Evolutionary conservation across 164 flowering plant genomes (phyloP), one percentile per base, ranked within the genome.

Genomic region (Magnolia sinica): DNA sequence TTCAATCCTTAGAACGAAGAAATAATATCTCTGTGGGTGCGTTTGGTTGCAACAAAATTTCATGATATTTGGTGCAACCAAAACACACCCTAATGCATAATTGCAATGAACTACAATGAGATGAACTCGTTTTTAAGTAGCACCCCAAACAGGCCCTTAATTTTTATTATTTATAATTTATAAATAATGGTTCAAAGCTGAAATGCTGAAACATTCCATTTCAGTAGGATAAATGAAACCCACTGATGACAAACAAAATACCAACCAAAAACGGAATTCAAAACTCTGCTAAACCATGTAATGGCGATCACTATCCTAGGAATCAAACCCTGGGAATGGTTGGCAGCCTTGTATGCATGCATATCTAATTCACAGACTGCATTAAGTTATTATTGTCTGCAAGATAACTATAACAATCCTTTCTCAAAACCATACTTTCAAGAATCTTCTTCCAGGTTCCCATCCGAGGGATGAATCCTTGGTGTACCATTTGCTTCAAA

Each of bases 381-480:
- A 55, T 55, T 55, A 55, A 55, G 61, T 55, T 55, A 55, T 16
- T 55, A 16, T 55, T 4, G 3, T 55, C 13, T 55, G 18, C 61
- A 55, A 11, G 61, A 55, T 29, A 37, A 9, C 9, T 29, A 29
- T 45, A 68, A 68, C 50, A 75, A 67, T 75, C 37, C 24, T 65
- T 75, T 71, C 61, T 72, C 10, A 74, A 66, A 58, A 84, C 65
- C 76, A 87, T 76, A 55, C 79, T 73, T 31, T 75, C 37, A 65
- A 94, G 59, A 70, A 90, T 81, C 76, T 69, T 83, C 79, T 76
- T 86, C 98, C 98, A 95, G 85, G 84, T 87, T 55, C 94, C 94
- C 90, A 85, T 87, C 77, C 81, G 86, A 0, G 97, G 98, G 11
- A 87, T 84, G 80, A 90, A 88, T 61, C 93, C 98, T 63, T 83